Evolutionary conservation across 495 filamentous ascomycete species (phyloP).

Genomic region (Xylaria cubensis): DNA sequence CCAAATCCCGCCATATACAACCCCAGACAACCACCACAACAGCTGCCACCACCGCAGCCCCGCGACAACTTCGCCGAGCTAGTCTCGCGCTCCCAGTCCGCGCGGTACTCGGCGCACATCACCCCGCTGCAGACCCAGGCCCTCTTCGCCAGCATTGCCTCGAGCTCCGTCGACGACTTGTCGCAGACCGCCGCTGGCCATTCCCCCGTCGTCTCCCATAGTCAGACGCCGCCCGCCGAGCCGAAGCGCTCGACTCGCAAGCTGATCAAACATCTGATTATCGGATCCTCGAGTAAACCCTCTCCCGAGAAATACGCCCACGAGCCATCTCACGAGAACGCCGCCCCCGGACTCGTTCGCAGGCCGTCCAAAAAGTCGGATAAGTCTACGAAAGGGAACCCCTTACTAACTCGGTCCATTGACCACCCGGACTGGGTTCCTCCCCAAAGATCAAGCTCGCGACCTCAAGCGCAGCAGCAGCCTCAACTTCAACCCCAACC

Average conservation of each 20-base stretch:
- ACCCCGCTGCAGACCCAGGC: conserved; percentile 40
- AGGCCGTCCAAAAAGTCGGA: conserved; percentile 58
- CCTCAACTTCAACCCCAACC: conserved; percentile 33
- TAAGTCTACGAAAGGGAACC: conserved; percentile 37
- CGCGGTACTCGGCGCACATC: conserved; percentile 44
- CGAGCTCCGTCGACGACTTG: conserved; percentile 50
- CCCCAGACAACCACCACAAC: conserved; percentile 29
- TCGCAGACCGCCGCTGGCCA: conserved; percentile 35
- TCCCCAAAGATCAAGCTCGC: conserved; percentile 45
- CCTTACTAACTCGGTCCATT: conserved; percentile 40
- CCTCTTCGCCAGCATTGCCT: conserved; percentile 32
- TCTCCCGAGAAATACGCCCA: conserved; percentile 47
- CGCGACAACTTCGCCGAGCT: conserved; percentile 45
- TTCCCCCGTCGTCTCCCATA: conserved; percentile 43
- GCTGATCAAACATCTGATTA: conserved; percentile 54
- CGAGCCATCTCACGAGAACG: conserved; percentile 47
- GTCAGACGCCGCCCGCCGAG: conserved; percentile 45
- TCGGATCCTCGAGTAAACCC: conserved; percentile 45
- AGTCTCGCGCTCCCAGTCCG: conserved; percentile 45
- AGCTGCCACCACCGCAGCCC: conserved; percentile 20
- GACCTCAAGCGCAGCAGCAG: conserved; percentile 35
- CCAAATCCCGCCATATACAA: conserved; percentile 37
- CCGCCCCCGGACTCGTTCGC: conserved; percentile 46
- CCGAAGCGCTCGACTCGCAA: conserved; percentile 52
- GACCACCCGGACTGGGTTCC: conserved; percentile 50